Evolutionary conservation across 2,329 filamentous ascomycete species (phyloP), one percentile per base, ranked within the genome.

Genomic region (Aspergillus sp.): DNA sequence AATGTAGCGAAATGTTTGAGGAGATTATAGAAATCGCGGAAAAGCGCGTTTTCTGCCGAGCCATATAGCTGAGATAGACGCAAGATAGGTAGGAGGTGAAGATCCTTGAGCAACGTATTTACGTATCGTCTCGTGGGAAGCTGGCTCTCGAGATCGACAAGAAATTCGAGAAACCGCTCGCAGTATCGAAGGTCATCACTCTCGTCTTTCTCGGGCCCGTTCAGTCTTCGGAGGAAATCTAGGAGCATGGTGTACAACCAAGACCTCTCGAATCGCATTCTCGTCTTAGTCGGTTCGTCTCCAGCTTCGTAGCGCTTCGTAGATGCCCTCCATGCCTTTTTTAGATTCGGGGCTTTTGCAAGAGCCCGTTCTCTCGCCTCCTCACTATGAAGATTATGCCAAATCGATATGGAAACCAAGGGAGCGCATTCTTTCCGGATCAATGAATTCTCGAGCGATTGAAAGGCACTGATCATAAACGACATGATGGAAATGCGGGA

Each of bases 341-440:
- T 88, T 66, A 96, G 76, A 62, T 90, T 87, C n/a, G 85, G 76
- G 47, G 85, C 84, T 64, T 90, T 87, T 43, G 90, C 86, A 30
- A 99, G 81, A 55, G 87, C 85, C 34, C 80, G 79, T 54, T 96
- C 90, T 64, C 91, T 85, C 61, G 87, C 84, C 57, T 83, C 82
- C 34, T 96, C 91, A 56, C 84, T 89, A 30, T 90, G 89, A 38
- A 99, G 78, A 70, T 96, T 96, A 68, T 98, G 91, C 95, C 95
- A 99, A 66, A 95, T 91, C 1, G 90, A 89, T 66, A 99, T 96
- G 12, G 92, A 95, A 18, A 99, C 93, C 51, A 99, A 80, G 2
- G 96, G 91, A 6, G 93, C 95, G 74, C 95, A 98, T 79, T 99
- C 95, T 74, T 97, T 98, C 61, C 95, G 88, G 49, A 99, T 90